phyloP scores from a whole-genome alignment of 164 flowering plant species.

The Piper longum region DNA sequence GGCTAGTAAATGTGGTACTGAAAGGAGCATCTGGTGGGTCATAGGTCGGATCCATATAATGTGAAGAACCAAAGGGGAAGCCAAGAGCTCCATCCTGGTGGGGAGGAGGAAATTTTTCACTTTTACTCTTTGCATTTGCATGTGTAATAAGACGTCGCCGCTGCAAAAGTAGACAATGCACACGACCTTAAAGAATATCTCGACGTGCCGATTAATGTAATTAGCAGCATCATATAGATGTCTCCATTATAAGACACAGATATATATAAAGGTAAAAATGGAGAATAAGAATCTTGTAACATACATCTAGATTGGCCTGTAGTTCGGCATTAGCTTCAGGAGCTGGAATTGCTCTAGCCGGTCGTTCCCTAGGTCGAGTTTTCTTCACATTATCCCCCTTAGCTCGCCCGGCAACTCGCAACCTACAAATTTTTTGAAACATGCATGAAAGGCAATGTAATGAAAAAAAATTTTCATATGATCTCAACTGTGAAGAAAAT shows the following conservation, averaged over 20 bases:
- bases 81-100: constrained; percentile 94
- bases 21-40: constrained; percentile 72
- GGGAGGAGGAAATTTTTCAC: constrained; percentile 85
- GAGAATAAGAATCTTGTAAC: constrained; percentile 15
- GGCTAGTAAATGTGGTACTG: constrained; percentile 53
- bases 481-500: too few species aligned
- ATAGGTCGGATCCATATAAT: constrained; percentile 49
- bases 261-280: background rate
- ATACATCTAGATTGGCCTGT: constrained; percentile 76
- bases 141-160: constrained; percentile 47
- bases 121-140: constrained; percentile 93
- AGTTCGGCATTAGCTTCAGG: constrained; percentile 86
- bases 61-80: constrained; percentile 55
- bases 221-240: too few species aligned
- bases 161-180: constrained; percentile 24
- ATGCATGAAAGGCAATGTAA: too few species aligned
- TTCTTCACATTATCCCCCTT: constrained; percentile 59
- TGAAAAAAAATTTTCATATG: background rate
- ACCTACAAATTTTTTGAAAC: constrained; percentile 19
- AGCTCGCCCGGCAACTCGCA: constrained; percentile 62
- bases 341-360: constrained; percentile 55
- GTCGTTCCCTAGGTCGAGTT: constrained; percentile 51
- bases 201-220: too few species aligned
- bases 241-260: too few species aligned
- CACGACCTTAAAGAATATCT: too few species aligned